Percentiles rank a stretch among this genome's conserved stretches.
Evolutionary conservation across 1,139 yeast genomes (phyloP).

Genomic region (Debaryomycetaceae sp.): DNA sequence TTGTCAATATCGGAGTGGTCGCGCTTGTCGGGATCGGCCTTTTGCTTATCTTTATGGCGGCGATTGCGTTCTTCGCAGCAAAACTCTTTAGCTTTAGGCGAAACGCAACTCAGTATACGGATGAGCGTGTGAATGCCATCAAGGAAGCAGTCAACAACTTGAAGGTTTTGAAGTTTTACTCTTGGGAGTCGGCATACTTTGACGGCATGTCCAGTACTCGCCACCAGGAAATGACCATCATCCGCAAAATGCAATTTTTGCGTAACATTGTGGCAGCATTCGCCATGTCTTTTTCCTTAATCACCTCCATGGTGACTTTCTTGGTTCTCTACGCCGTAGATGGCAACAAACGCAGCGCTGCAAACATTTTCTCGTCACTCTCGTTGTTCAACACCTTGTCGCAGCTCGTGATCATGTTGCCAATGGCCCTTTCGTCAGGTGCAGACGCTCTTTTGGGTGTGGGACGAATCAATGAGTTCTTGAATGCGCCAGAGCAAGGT

Average conservation of each 20-base stretch:
- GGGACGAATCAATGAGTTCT: slow-evolving; percentile 44
- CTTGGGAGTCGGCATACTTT: slow-evolving; percentile 55
- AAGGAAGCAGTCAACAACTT: slow-evolving; percentile 56
- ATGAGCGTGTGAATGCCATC: slow-evolving; percentile 46
- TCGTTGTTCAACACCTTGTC: slow-evolving; percentile 58
- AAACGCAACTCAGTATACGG: slow-evolving; percentile 40
- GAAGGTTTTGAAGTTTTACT: slow-evolving; percentile 58
- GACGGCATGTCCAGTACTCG: slow-evolving; percentile 37
- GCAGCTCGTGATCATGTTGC: slow-evolving; percentile 47
- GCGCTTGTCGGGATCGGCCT: slow-evolving; percentile 54
- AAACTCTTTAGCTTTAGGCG: slow-evolving; percentile 32
- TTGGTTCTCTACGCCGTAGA: slow-evolving; percentile 49
- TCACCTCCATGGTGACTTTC: slow-evolving; percentile 67
- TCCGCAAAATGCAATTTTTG: slow-evolving; percentile 39
- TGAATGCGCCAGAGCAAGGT: slow-evolving; percentile 23
- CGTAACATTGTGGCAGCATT: slow-evolving; percentile 52
- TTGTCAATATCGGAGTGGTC: slow-evolving; percentile 63
- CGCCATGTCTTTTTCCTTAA: slow-evolving; percentile 48
- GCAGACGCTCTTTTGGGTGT: slow-evolving; percentile 63
- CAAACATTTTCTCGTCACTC: slow-evolving; percentile 69
- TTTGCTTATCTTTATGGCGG: slow-evolving; percentile 22
- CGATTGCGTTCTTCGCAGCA: slow-evolving; percentile 24
- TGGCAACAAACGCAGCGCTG: slow-evolving; percentile 41
- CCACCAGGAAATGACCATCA: slow-evolving; percentile 35
- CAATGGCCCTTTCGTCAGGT: slow-evolving; percentile 58